Percentiles rank a stretch among this genome's conserved stretches.
Conservation (phyloP, 805 yeast species). For the Maudiozyma saulgeensis region DNA sequence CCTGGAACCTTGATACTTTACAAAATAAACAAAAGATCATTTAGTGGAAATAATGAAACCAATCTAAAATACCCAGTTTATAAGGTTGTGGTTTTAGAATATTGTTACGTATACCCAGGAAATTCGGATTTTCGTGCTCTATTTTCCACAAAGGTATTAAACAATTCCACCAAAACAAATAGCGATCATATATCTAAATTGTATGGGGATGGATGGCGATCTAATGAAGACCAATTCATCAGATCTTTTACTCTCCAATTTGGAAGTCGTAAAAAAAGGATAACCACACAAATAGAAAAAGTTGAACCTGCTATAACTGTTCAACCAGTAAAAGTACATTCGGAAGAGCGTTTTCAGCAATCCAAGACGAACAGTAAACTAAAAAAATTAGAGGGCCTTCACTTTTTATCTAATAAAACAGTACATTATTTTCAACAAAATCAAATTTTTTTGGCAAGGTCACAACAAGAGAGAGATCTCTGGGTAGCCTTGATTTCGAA, state of each 20-base stretch:
- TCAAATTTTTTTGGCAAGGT: constrained; percentile 62
- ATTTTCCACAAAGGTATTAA: too few species aligned
- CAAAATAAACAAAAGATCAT: constrained; percentile 39
- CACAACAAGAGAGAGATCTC: constrained; percentile 70
- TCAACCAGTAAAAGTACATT: too few species aligned
- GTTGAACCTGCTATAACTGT: too few species aligned
- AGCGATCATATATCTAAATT: constrained; percentile 56
- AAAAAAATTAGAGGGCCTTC: not conserved
- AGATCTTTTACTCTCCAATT: constrained; percentile 49
- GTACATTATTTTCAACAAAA: constrained; percentile 2
- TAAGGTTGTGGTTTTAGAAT: too few species aligned
- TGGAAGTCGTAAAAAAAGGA: not conserved
- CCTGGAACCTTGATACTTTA: constrained; percentile 63
- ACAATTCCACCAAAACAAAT: constrained; percentile 33
- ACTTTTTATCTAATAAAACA: not conserved
- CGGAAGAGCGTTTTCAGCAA: too few species aligned
- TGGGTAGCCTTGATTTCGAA: constrained; percentile 50
- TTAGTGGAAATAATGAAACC: constrained; percentile 37
- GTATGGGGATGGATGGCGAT: constrained; percentile 76
- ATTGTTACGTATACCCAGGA: too few species aligned
- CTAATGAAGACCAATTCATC: constrained; percentile 64
- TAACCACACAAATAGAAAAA: too few species aligned
- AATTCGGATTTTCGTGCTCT: too few species aligned
- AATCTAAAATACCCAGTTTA: constrained; percentile 17
- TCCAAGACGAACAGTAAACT: constrained; percentile 33